phyloP scores from a whole-genome alignment of 2,329 filamentous ascomycete genomes.

The Aspergillus ochraceus region DNA sequence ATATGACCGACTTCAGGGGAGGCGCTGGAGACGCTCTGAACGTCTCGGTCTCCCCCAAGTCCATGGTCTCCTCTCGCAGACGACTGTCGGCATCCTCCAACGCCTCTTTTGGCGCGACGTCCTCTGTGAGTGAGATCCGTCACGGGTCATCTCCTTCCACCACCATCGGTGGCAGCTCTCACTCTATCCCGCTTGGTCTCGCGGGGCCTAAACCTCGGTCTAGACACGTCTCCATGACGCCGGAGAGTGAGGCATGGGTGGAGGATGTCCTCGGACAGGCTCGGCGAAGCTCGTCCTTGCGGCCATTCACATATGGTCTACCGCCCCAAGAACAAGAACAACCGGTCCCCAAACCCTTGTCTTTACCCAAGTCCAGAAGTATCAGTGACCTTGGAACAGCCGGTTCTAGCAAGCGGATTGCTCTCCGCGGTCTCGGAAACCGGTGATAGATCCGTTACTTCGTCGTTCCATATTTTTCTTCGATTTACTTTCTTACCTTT shows the following conservation, averaged over 20 bases:
- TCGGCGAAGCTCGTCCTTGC: slow-evolving; percentile 37
- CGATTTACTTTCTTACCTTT: slow-evolving; percentile 5
- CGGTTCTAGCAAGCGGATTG: slow-evolving; percentile 40
- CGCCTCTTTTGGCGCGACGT: slow-evolving; percentile 34
- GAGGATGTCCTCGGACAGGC: slow-evolving; percentile 48
- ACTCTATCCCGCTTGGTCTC: slow-evolving; percentile 44
- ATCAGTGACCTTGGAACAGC: slow-evolving; percentile 41
- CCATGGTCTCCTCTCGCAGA: slow-evolving; percentile 28
- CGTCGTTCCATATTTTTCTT: not conserved
- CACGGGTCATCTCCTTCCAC: slow-evolving; percentile 28
- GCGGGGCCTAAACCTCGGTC: slow-evolving; percentile 45
- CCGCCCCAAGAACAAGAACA: slow-evolving; percentile 18
- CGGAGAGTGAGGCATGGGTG: slow-evolving; percentile 50
- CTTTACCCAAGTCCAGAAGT: slow-evolving; percentile 35
- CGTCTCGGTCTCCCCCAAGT: slow-evolving; percentile 29
- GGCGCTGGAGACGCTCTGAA: slow-evolving; percentile 29
- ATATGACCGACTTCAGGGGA: slow-evolving; percentile 27
- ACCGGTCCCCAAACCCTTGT: slow-evolving; percentile 13
- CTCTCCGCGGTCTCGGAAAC: slow-evolving; percentile 36
- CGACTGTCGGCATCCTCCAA: slow-evolving; percentile 41
- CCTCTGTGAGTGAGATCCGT: slow-evolving; percentile 26
- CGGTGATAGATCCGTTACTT: slow-evolving; percentile 12
- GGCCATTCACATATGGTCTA: slow-evolving; percentile 27
- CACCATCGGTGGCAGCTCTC: slow-evolving; percentile 15
- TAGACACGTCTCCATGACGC: slow-evolving; percentile 42